Percentiles rank a stretch among this genome's conserved stretches.
Evolutionary conservation across 2,329 filamentous ascomycete genomes (phyloP).

Genomic region (Arthroderma sp.): DNA sequence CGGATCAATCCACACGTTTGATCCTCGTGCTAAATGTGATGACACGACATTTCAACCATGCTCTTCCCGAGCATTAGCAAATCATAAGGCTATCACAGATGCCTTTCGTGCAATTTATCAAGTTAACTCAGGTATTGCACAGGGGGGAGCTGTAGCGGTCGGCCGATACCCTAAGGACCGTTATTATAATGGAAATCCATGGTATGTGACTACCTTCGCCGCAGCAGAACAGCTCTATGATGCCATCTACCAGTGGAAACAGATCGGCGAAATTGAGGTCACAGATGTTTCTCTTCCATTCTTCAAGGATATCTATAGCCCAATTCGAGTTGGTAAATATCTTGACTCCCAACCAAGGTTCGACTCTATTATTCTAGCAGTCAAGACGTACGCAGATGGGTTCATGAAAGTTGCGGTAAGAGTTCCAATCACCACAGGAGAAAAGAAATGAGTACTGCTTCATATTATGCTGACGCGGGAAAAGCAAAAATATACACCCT

Average conservation of each 20-base stretch:
- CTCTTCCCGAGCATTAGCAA: slow-evolving; percentile 52
- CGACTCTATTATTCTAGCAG: slow-evolving; percentile 39
- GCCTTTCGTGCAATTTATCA: slow-evolving; percentile 59
- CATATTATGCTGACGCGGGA: neutral
- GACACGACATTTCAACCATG: slow-evolving; percentile 64
- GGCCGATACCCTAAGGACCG: slow-evolving; percentile 59
- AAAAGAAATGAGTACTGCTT: no score
- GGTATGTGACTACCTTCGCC: slow-evolving; percentile 63
- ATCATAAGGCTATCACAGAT: slow-evolving; percentile 63
- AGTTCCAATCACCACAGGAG: neutral
- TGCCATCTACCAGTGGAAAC: slow-evolving; percentile 57
- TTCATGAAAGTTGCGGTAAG: slow-evolving; percentile 33
- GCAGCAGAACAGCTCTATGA: slow-evolving; percentile 70
- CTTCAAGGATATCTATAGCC: slow-evolving; percentile 52
- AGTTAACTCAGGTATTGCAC: slow-evolving; percentile 53
- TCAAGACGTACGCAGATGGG: slow-evolving; percentile 49
- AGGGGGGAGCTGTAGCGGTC: slow-evolving; percentile 47
- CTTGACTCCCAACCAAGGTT: slow-evolving; percentile 36
- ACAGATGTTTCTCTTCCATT: slow-evolving; percentile 55
- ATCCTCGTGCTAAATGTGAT: slow-evolving; percentile 53
- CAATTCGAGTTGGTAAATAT: slow-evolving; percentile 50
- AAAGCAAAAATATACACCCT: slow-evolving; percentile 33
- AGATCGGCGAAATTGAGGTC: slow-evolving; percentile 50
- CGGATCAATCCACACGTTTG: slow-evolving; percentile 54
- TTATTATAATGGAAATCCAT: slow-evolving; percentile 67